A percentile compares a stretch with the other conserved stretches of the same genome.
These are phyloP conservation scores for Scedosporium minutisporum DNA, from an alignment of 2,329 filamentous ascomycete species.

Conservation along the genomic window DNA sequence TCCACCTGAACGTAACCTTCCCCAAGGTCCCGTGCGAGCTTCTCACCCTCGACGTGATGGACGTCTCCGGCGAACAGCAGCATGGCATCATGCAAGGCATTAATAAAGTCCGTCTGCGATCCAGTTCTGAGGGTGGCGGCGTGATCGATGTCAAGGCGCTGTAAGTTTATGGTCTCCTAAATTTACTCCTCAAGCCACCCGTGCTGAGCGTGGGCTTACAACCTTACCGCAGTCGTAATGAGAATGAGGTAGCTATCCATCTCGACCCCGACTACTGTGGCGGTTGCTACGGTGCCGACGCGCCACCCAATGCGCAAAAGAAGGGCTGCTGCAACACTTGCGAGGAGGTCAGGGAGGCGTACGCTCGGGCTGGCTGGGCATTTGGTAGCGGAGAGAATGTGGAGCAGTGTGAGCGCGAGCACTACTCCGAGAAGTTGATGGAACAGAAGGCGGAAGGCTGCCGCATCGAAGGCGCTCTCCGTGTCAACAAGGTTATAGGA, in stretches of 20 bases:
- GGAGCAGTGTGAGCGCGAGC: constrained; percentile 90
- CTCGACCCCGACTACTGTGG: constrained; percentile 90
- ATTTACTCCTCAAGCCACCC: no score
- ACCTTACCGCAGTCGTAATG: neutral
- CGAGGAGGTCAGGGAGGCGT: constrained; percentile 92
- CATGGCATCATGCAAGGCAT: constrained; percentile 88
- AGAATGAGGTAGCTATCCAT: constrained; percentile 54
- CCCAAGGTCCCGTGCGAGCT: constrained; percentile 90
- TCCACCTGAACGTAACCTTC: constrained; percentile 95
- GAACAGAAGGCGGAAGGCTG: constrained; percentile 86
- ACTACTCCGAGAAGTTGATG: constrained; percentile 83
- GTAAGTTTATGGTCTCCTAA: constrained; percentile 30
- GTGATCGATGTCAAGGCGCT: constrained; percentile 63
- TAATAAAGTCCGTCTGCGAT: constrained; percentile 74
- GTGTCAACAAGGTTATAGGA: constrained; percentile 96
- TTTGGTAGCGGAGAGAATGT: constrained; percentile 88
- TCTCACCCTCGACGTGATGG: constrained; percentile 96
- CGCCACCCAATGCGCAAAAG: constrained; percentile 64
- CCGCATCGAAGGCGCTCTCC: constrained; percentile 81
- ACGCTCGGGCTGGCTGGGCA: constrained; percentile 81
- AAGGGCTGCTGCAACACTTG: constrained; percentile 94
- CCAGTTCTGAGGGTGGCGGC: constrained; percentile 62
- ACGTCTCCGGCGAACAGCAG: constrained; percentile 94
- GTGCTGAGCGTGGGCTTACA: neutral
- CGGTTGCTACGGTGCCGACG: constrained; percentile 75